These are phyloP conservation scores for Torulaspora indica DNA, from an alignment of 805 yeast species.

Conservation along the genomic window DNA sequence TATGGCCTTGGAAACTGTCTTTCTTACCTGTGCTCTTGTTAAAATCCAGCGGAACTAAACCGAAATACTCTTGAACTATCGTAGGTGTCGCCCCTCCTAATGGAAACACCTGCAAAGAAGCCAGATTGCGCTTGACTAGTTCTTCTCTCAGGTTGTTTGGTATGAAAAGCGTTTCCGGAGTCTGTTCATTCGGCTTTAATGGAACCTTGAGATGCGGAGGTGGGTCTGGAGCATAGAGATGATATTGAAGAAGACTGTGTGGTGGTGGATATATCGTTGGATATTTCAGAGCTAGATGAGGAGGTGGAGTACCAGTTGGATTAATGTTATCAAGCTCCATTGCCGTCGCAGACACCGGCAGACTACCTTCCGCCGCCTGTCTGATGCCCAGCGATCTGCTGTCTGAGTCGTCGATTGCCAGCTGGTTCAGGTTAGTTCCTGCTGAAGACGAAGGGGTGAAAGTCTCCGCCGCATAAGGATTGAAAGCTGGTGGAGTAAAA, in stretches of 20 bases:
- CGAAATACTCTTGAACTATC: slow-evolving; percentile 75
- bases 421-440: slow-evolving; percentile 19
- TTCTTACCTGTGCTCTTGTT: slow-evolving; percentile 36
- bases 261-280: slow-evolving; percentile 39
- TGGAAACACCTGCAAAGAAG: slow-evolving; percentile 61
- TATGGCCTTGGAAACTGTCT: slow-evolving; percentile 45
- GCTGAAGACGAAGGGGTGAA: slow-evolving; percentile 30
- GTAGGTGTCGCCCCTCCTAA: slow-evolving; percentile 52
- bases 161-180: slow-evolving; percentile 64
- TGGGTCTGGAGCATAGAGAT: slow-evolving; percentile 85
- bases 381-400: background rate
- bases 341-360: slow-evolving; percentile 5
- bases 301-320: slow-evolving; percentile 2
- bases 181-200: slow-evolving; percentile 65
- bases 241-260: slow-evolving; percentile 57
- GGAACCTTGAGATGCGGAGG: slow-evolving; percentile 64
- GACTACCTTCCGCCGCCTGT: slow-evolving; percentile 4
- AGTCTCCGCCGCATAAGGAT: slow-evolving; percentile 32
- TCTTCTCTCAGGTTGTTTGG: slow-evolving; percentile 66
- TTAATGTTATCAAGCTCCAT: slow-evolving; percentile 5
- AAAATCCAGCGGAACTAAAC: slow-evolving; percentile 74
- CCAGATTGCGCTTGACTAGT: slow-evolving; percentile 70
- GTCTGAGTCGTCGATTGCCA: slow-evolving; percentile 5
- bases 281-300: slow-evolving; percentile 23
- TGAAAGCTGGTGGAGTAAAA: slow-evolving; percentile 26